Evolutionary conservation across 176 grass and related monocot species (phyloP), one percentile per base, ranked within the genome.

Genomic region (Oryza rufipogon): DNA sequence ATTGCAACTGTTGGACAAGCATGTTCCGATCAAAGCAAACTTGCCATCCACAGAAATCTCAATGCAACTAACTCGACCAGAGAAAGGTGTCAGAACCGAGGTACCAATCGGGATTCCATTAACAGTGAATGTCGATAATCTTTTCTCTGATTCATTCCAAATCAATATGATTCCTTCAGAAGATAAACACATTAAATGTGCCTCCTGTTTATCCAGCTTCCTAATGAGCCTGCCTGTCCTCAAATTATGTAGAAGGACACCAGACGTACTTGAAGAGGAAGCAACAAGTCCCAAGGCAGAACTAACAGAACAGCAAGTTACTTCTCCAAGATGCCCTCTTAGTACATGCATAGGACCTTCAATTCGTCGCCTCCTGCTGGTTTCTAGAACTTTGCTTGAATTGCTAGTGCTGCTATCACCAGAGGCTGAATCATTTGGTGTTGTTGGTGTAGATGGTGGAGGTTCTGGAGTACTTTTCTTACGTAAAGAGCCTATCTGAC

Each of bases 321-420:
- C 71, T 70, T 94, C 91, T 66, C 89, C 96, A 78, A 98, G 91
- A 94, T 98, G 96, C 28, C 96, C 96, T 92, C 96, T 90, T 86
- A 98, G 67, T 72, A 98, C 86, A 68, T 95, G 96, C 93, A 96
- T 94, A 79, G 93, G 91, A 73, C 96, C 96, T 90, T 98, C 91
- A 52, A 98, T 92, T 87, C 87, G 85, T n/a, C 83, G 67, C 54
- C 88, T 98, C 80, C 74, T 90, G 78, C 66, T 86, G 49, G 83
- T 84, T 81, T 96, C 84, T 76, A 86, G 58, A 82, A 23, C 87
- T 82, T 82, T 93, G 47, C 48, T 84, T 36, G 74, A 36, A 73
- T 71, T 88, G 74, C 38, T 89, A 82, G 75, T 15, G 12, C 69
- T 88, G 25, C 80, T 70, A 49, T 71, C 90, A 83, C 81, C 82